These are phyloP conservation scores for Tolypocladium capitatum DNA, from an alignment of 2,329 filamentous ascomycete species.

Conservation along the genomic window DNA sequence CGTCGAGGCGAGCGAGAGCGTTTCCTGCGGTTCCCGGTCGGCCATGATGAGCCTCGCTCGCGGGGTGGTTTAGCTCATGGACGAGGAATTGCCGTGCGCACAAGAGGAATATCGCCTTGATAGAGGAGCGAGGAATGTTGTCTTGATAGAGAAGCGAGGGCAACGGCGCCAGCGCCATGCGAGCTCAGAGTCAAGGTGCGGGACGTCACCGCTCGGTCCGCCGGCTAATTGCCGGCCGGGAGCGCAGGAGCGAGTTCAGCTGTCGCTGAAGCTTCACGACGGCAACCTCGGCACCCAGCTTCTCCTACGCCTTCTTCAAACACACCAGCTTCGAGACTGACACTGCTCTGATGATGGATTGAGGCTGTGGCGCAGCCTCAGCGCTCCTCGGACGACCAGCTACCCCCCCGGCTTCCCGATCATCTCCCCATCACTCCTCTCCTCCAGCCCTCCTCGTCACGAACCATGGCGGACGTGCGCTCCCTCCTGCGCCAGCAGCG, in stretches of 20 bases:
- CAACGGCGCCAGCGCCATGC: too few relatives aligned
- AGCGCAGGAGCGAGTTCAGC: not conserved
- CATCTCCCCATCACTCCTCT: not conserved
- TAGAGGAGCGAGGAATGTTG: not conserved
- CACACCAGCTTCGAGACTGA: not conserved
- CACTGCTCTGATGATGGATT: not conserved
- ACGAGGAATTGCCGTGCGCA: not conserved
- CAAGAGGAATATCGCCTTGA: not conserved
- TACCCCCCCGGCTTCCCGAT: not conserved
- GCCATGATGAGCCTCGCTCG: slow-evolving; percentile 35
- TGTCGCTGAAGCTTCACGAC: not conserved
- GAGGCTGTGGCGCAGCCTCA: not conserved
- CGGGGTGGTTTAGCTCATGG: slow-evolving; percentile 1
- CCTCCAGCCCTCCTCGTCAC: not conserved
- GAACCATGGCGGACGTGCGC: slow-evolving; percentile 62
- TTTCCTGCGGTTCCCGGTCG: slow-evolving; percentile 28
- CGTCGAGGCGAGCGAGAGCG: slow-evolving; percentile 41
- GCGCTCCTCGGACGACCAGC: not conserved
- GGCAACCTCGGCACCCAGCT: slow-evolving; percentile 1
- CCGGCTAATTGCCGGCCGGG: not conserved
- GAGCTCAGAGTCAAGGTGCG: not conserved
- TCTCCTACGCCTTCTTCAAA: not conserved
- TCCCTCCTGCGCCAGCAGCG: slow-evolving; percentile 68
- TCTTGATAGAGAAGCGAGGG: too few relatives aligned
- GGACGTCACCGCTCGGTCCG: not conserved